phyloP scores from a whole-genome alignment of 208 protist genomes.

The Blechomonas ayalai region DNA sequence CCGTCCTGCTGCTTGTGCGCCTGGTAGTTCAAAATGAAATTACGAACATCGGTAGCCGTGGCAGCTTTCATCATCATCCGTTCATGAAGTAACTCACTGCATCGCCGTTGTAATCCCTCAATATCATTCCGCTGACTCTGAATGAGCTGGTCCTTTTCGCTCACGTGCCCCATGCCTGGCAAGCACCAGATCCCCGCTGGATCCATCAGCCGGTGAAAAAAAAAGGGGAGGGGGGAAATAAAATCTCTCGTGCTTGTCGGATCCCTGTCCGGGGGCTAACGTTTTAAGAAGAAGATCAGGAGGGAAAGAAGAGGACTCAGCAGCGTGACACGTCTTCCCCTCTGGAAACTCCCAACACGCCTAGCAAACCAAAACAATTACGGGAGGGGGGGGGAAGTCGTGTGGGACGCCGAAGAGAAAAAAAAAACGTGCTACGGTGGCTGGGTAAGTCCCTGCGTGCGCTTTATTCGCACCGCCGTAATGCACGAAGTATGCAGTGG shows the following conservation, averaged over 20 bases:
- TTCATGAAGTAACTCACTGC: constrained; percentile 60
- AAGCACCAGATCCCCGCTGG: constrained; percentile 56
- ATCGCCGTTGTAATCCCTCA: constrained; percentile 48
- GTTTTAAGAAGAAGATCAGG: too few relatives aligned
- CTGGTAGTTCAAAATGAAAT: constrained; percentile 64
- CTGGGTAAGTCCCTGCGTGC: too few relatives aligned
- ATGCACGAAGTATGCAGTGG: too few relatives aligned
- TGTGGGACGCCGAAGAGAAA: constrained; percentile 2
- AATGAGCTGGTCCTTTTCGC: constrained; percentile 56
- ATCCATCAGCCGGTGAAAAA: constrained; percentile 17
- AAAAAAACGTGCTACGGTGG: background rate
- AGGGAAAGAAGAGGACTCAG: constrained; percentile 3
- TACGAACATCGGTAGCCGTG: constrained; percentile 53
- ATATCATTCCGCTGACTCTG: constrained; percentile 61
- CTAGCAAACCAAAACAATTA: background rate
- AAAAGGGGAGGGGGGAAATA: too few relatives aligned
- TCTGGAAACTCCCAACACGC: background rate
- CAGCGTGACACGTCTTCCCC: background rate
- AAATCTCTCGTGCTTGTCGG: too few relatives aligned
- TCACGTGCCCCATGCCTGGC: constrained; percentile 19
- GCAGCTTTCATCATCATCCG: constrained; percentile 51
- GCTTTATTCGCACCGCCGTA: too few relatives aligned
- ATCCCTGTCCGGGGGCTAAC: too few relatives aligned
- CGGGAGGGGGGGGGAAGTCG: background rate
- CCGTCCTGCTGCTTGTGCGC: constrained; percentile 11